A percentile compares a stretch with the other conserved stretches of the same genome.
These are phyloP conservation scores for Leptographium radiaticola DNA, from an alignment of 2,329 filamentous ascomycete species.

Conservation along the genomic window DNA sequence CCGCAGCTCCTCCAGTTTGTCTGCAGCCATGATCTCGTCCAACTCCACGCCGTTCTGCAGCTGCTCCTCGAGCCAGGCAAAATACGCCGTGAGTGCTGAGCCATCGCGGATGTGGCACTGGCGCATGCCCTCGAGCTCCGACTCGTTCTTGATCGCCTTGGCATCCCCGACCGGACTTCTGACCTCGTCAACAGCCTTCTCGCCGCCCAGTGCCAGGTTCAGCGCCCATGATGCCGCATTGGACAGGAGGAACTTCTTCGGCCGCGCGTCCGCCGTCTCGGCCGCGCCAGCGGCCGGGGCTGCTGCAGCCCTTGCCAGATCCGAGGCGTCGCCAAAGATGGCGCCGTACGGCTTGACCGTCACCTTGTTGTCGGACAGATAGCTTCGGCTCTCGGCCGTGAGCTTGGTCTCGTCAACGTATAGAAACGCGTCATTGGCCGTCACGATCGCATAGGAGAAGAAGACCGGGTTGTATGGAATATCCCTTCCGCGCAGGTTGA, in stretches of 20 bases:
- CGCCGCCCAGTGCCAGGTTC: slow-evolving; percentile 72
- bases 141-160: slow-evolving; percentile 89
- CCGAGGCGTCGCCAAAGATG: slow-evolving; percentile 67
- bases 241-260: slow-evolving; percentile 68
- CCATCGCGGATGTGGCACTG: slow-evolving; percentile 89
- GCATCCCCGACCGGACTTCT: slow-evolving; percentile 80
- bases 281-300: slow-evolving; percentile 7
- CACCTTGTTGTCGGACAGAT: slow-evolving; percentile 58
- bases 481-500: slow-evolving; percentile 87
- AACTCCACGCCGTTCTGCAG: slow-evolving; percentile 60
- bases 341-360: slow-evolving; percentile 67
- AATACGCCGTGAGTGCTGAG: slow-evolving; percentile 79
- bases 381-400: slow-evolving; percentile 49
- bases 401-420: slow-evolving; percentile 79
- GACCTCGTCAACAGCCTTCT: slow-evolving; percentile 71
- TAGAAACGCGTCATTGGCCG: slow-evolving; percentile 60
- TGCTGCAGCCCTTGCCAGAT: slow-evolving; percentile 33
- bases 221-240: slow-evolving; percentile 90
- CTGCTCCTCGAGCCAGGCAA: slow-evolving; percentile 92
- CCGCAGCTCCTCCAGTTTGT: slow-evolving; percentile 72
- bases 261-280: slow-evolving; percentile 12
- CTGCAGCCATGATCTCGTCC: slow-evolving; percentile 83
- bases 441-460: slow-evolving; percentile 89
- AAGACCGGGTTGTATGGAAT: slow-evolving; percentile 98
- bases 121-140: slow-evolving; percentile 84